A percentile compares a stretch with the other conserved stretches of the same genome.
phyloP scores from a whole-genome alignment of 179 eudicot genomes.

The Beta corolliflora region DNA sequence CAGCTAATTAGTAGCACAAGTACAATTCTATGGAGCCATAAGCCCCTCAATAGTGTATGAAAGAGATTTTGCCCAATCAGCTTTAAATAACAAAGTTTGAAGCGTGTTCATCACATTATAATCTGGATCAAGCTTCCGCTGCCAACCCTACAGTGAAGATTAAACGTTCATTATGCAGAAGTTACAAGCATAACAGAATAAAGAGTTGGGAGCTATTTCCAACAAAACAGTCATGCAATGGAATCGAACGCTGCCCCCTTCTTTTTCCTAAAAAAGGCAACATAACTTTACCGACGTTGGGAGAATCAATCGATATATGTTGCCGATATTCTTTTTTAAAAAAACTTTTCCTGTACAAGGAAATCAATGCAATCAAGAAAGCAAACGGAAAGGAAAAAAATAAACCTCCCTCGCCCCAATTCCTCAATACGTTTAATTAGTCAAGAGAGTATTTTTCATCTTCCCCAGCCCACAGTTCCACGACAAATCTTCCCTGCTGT shows the following conservation, averaged over 20 bases:
- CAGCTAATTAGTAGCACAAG: constrained; percentile 9
- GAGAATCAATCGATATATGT: no score
- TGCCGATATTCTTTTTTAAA: no score
- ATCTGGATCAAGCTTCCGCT: constrained; percentile 83
- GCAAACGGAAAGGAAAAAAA: no score
- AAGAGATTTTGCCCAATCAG: constrained; percentile 79
- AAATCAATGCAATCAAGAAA: no score
- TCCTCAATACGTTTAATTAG: no score
- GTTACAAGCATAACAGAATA: neutral
- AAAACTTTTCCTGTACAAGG: no score
- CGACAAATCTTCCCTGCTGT: no score
- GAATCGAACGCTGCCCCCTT: neutral
- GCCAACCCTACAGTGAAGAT: constrained; percentile 65
- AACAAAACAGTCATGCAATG: neutral
- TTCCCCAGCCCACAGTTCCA: no score
- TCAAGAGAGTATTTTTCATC: no score
- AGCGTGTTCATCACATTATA: constrained; percentile 77
- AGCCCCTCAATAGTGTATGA: constrained; percentile 83
- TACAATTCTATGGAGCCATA: constrained; percentile 64
- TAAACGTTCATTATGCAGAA: neutral
- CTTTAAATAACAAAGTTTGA: constrained; percentile 69
- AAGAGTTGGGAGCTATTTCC: neutral
- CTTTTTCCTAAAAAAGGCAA: neutral
- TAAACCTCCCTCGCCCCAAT: no score
- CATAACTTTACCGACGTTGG: no score